Percentiles rank a stretch among this genome's conserved stretches.
These are phyloP conservation scores for Coprinopsis marcescibilis DNA, from an alignment of 768 basidiomycete genomes.

Conservation along the genomic window DNA sequence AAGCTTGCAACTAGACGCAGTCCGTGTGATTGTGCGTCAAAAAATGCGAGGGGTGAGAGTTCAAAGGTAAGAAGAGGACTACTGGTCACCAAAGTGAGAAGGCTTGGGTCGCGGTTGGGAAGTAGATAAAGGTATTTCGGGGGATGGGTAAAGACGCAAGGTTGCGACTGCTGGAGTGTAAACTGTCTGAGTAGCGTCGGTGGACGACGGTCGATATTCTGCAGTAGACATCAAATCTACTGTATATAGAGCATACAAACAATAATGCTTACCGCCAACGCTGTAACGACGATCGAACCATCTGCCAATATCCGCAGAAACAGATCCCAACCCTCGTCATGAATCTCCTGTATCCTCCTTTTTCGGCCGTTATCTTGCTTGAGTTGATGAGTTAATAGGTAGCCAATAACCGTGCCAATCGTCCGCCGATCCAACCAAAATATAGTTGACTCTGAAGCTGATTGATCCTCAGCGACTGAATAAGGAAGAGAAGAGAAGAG, in stretches of 20 bases:
- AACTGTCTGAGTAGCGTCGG: slow-evolving; percentile 78
- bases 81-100: slow-evolving; percentile 57
- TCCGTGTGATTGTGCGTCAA: slow-evolving; percentile 53
- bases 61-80: slow-evolving; percentile 60
- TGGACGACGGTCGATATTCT: slow-evolving; percentile 89
- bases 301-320: slow-evolving; percentile 69
- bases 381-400: slow-evolving; percentile 29
- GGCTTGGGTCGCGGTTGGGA: slow-evolving; percentile 36
- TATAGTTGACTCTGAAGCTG: slow-evolving; percentile 40
- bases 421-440: slow-evolving; percentile 69
- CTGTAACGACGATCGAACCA: slow-evolving; percentile 68
- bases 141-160: slow-evolving; percentile 39
- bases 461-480: slow-evolving; percentile 27
- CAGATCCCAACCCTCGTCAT: slow-evolving; percentile 71
- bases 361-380: slow-evolving; percentile 40
- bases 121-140: slow-evolving; percentile 52
- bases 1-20: slow-evolving; percentile 39
- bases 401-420: slow-evolving; percentile 42
- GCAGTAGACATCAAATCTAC: slow-evolving; percentile 3
- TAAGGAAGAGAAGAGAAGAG: slow-evolving; percentile 53
- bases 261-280: slow-evolving; percentile 64
- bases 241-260: not conserved
- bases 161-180: slow-evolving; percentile 58
- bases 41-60: slow-evolving; percentile 54
- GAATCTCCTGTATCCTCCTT: slow-evolving; percentile 53